Evolutionary conservation across 1,284 basidiomycete species (phyloP).

Genomic region (Apiotrichum mycotoxinovorans): DNA sequence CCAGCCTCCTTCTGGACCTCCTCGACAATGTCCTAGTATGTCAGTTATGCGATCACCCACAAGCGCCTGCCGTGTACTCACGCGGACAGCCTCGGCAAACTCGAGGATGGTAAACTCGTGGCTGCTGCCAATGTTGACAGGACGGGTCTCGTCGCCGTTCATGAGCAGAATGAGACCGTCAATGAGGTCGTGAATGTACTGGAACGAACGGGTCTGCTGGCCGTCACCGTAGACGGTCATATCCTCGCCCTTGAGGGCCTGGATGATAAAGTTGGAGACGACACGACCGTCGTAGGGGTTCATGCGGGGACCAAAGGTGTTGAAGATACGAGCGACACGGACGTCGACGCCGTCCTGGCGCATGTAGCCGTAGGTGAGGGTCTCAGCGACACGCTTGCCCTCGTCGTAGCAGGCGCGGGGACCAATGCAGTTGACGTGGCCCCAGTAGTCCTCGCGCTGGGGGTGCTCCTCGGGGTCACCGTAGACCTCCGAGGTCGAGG

Average conservation of each 20-base stretch:
- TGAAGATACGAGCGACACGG: constrained; percentile 93
- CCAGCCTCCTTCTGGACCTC: constrained; percentile 83
- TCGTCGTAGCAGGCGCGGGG: constrained; percentile 98
- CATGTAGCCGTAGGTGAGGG: constrained; percentile 89
- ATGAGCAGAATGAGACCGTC: constrained; percentile 76
- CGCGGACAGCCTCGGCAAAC: constrained; percentile 77
- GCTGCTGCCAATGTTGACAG: constrained; percentile 89
- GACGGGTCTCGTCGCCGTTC: constrained; percentile 84
- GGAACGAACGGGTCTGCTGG: constrained; percentile 91
- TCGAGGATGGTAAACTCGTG: constrained; percentile 92
- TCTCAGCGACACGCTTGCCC: constrained; percentile 93
- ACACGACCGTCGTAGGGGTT: constrained; percentile 94
- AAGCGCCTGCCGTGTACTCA: background rate
- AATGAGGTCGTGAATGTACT: constrained; percentile 64
- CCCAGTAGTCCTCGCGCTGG: constrained; percentile 94
- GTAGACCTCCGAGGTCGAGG: constrained; percentile 90
- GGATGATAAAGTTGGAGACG: constrained; percentile 97
- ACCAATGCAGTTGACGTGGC: constrained; percentile 95
- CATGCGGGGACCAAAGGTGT: constrained; percentile 62
- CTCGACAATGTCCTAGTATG: constrained; percentile 65
- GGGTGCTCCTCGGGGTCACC: constrained; percentile 96
- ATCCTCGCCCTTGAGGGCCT: constrained; percentile 90
- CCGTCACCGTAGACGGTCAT: constrained; percentile 98
- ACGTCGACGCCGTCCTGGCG: constrained; percentile 93
- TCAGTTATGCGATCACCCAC: background rate